Conservation (phyloP, 345 rosid species). For the Syzygium grande region DNA sequence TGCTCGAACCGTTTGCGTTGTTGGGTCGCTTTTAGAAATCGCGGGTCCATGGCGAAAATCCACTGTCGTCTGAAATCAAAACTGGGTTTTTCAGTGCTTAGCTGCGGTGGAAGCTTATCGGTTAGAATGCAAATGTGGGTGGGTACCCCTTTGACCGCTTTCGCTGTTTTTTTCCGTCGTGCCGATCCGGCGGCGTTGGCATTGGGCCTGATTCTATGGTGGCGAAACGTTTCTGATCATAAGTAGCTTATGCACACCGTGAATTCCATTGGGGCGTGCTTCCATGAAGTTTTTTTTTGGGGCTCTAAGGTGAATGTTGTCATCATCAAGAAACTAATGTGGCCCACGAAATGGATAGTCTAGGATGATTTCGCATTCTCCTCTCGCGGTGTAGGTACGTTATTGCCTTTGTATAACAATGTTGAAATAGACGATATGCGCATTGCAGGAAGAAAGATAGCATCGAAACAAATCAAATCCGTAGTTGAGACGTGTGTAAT, state of each 20-base stretch:
- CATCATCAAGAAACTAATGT: background rate
- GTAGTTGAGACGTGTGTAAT: background rate
- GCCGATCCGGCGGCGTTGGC: background rate
- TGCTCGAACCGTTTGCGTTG: background rate
- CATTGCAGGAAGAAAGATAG: background rate
- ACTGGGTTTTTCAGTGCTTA: background rate
- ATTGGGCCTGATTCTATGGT: background rate
- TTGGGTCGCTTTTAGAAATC: background rate
- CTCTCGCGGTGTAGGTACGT: background rate
- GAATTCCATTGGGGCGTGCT: background rate
- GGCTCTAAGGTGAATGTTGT: background rate
- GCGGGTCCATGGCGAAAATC: background rate
- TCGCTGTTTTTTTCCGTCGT: background rate
- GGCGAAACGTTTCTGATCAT: background rate
- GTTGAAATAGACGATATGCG: background rate
- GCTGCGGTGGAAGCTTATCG: background rate
- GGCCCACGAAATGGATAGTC: background rate
- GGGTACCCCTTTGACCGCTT: background rate
- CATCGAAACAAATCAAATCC: background rate
- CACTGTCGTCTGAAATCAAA: background rate
- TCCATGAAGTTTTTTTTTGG: background rate
- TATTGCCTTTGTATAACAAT: background rate
- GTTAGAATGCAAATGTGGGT: background rate
- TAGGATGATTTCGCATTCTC: background rate
- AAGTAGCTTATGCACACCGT: background rate